phyloP scores from a whole-genome alignment of 768 basidiomycete genomes.

The Lanmaoa pseudosensibilis region DNA sequence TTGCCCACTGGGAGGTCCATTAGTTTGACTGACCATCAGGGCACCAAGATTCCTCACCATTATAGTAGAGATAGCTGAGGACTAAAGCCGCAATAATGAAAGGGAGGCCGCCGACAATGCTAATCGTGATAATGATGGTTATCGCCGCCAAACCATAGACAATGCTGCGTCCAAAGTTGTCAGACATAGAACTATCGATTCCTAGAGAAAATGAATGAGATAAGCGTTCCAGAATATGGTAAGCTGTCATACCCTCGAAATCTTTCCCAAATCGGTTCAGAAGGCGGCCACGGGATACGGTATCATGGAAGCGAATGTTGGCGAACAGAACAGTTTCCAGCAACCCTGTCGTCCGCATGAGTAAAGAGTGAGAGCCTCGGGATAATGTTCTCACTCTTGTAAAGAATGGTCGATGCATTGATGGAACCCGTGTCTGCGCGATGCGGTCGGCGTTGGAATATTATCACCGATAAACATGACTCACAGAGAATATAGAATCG shows the following conservation, averaged over 20 bases:
- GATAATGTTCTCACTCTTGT: constrained; percentile 50
- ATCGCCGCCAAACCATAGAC: constrained; percentile 66
- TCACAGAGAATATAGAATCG: constrained; percentile 73
- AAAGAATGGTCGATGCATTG: constrained; percentile 73
- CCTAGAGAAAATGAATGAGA: constrained; percentile 41
- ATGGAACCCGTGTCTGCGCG: constrained; percentile 71
- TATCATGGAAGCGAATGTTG: constrained; percentile 91
- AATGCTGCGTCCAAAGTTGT: constrained; percentile 81
- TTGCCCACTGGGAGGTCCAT: constrained; percentile 35
- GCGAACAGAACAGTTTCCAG: constrained; percentile 84
- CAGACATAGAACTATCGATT: constrained; percentile 79
- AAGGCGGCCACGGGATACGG: constrained; percentile 79
- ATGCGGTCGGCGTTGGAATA: constrained; percentile 6
- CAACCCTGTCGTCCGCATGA: constrained; percentile 40
- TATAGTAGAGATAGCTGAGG: constrained; percentile 67
- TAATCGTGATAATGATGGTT: constrained; percentile 74
- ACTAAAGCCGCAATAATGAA: constrained; percentile 63
- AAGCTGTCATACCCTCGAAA: constrained; percentile 57
- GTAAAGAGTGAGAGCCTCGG: neutral
- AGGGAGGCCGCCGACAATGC: constrained; percentile 73
- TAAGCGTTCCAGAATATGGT: neutral
- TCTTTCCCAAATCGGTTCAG: constrained; percentile 89
- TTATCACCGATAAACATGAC: constrained; percentile 20
- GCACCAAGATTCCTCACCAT: constrained; percentile 44
- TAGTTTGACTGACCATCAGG: neutral